Evolutionary conservation across 108 stramenopile species (phyloP).

Genomic region (Nitzschia sp.): DNA sequence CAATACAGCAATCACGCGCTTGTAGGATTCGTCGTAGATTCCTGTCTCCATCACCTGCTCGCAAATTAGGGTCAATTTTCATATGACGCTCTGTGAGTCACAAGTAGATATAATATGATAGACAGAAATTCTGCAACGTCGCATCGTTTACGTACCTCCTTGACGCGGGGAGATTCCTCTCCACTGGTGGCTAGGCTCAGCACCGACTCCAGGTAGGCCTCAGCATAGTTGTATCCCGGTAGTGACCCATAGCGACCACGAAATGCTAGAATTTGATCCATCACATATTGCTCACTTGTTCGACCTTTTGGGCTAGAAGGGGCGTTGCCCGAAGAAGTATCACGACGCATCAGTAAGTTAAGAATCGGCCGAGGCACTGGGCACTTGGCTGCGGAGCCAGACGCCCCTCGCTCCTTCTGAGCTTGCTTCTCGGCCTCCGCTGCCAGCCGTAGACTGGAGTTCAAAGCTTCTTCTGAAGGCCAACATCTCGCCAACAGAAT

Average conservation of each 20-base stretch:
- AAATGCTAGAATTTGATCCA: conserved; percentile 68
- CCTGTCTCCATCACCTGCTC: conserved; percentile 51
- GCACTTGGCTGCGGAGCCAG: conserved; percentile 57
- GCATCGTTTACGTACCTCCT: conserved; percentile 42
- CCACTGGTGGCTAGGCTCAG: conserved; percentile 78
- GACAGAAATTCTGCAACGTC: no score
- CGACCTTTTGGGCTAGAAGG: conserved; percentile 9
- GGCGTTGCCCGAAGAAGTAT: conserved; percentile 11
- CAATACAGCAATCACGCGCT: conserved; percentile 66
- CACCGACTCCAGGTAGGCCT: conserved; percentile 81
- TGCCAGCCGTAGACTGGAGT: conserved; percentile 66
- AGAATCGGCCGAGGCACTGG: conserved; percentile 86
- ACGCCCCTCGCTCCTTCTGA: conserved; percentile 17
- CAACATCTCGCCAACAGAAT: conserved; percentile 79
- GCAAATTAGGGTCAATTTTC: not conserved
- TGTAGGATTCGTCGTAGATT: conserved; percentile 70
- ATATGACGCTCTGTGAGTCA: not conserved
- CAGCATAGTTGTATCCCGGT: conserved; percentile 66
- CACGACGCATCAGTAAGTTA: conserved; percentile 65
- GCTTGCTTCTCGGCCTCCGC: conserved; percentile 35
- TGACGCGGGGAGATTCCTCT: conserved; percentile 67
- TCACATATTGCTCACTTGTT: conserved; percentile 68
- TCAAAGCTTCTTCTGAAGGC: conserved; percentile 85
- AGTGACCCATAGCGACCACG: conserved; percentile 56
- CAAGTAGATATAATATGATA: no score